Conservation (phyloP, 306 rosid genomes). For the Medicago arabica region DNA sequence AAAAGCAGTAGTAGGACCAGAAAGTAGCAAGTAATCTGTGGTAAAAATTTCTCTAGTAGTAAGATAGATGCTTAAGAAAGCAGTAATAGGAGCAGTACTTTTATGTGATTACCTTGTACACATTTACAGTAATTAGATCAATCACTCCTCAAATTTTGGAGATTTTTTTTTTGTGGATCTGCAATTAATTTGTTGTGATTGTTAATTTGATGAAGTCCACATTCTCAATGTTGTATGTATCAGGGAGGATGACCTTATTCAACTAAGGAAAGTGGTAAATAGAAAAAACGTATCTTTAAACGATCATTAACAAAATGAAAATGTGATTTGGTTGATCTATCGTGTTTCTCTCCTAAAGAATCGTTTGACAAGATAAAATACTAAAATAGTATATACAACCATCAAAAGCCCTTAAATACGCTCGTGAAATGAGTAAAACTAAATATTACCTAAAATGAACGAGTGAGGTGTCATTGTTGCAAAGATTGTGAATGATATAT, state of each 20-base stretch:
- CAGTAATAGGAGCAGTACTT: constrained; percentile 37
- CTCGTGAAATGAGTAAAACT: neutral
- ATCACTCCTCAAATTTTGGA: constrained; percentile 21
- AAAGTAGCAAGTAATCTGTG: constrained; percentile 31
- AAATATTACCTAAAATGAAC: too few species aligned
- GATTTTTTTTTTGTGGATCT: constrained; percentile 31
- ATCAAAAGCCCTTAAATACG: too few species aligned
- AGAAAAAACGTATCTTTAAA: neutral
- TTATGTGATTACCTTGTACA: constrained; percentile 51
- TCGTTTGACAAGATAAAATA: too few species aligned
- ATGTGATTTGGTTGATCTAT: neutral
- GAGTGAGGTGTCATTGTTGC: neutral
- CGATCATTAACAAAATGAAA: neutral
- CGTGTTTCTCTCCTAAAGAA: neutral
- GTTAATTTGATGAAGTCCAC: neutral
- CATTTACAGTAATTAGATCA: constrained; percentile 56
- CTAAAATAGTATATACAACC: too few species aligned
- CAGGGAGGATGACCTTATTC: neutral
- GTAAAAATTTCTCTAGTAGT: constrained; percentile 43
- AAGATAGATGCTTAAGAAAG: constrained; percentile 27
- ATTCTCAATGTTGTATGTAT: neutral
- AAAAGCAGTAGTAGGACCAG: constrained; percentile 40
- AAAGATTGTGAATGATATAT: neutral
- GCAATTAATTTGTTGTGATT: constrained; percentile 7
- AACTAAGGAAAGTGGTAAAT: neutral